A percentile compares a stretch with the other conserved stretches of the same genome.
Conservation (phyloP, 2,329 filamentous ascomycete genomes). For the Herpotrichia juniperi region DNA sequence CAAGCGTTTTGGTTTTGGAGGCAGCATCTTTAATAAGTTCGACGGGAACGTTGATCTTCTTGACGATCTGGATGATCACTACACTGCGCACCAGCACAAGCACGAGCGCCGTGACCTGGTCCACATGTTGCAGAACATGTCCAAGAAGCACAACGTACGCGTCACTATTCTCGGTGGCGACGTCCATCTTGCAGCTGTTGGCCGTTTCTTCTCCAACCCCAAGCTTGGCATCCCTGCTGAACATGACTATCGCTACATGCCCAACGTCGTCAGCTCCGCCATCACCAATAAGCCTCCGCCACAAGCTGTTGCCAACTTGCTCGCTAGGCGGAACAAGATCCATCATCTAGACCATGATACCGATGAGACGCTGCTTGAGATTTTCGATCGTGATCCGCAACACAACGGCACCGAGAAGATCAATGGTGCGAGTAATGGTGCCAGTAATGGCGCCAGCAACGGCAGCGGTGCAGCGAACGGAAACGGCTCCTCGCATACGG, state of each 20-base stretch:
- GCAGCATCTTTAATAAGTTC: slow-evolving; percentile 89
- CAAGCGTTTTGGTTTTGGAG: slow-evolving; percentile 85
- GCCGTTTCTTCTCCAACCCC: slow-evolving; percentile 69
- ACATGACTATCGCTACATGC: slow-evolving; percentile 67
- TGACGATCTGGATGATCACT: slow-evolving; percentile 72
- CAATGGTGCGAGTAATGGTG: slow-evolving; percentile 26
- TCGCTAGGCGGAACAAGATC: slow-evolving; percentile 69
- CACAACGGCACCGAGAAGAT: slow-evolving; percentile 16
- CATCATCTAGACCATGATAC: slow-evolving; percentile 68
- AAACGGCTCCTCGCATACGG: slow-evolving; percentile 8
- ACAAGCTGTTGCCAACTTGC: slow-evolving; percentile 67
- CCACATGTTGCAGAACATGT: slow-evolving; percentile 65
- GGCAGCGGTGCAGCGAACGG: slow-evolving; percentile 16
- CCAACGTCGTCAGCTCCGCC: slow-evolving; percentile 68
- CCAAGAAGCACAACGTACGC: slow-evolving; percentile 61
- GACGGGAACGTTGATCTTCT: slow-evolving; percentile 75
- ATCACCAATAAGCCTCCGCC: slow-evolving; percentile 73
- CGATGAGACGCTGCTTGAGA: slow-evolving; percentile 67
- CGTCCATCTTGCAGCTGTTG: slow-evolving; percentile 67
- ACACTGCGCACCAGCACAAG: slow-evolving; percentile 92
- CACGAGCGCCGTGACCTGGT: slow-evolving; percentile 78
- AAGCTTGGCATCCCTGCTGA: slow-evolving; percentile 62
- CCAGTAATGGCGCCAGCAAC: slow-evolving; percentile 20
- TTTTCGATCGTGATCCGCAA: slow-evolving; percentile 66
- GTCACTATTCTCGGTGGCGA: slow-evolving; percentile 69